phyloP scores from a whole-genome alignment of 1,284 basidiomycete genomes.

The Heimioporus punctisporus region DNA sequence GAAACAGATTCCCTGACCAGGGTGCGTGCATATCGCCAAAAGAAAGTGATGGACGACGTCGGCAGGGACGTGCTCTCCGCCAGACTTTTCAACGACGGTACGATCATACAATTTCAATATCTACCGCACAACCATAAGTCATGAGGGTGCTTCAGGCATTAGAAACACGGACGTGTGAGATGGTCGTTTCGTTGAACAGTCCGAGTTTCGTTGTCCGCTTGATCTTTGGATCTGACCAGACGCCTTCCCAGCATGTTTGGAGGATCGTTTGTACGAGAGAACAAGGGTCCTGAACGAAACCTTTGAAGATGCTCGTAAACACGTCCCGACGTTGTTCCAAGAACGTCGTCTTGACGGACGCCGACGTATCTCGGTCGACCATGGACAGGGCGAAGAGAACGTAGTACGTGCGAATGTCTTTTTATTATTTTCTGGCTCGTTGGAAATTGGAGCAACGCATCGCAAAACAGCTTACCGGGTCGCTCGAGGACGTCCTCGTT shows the following conservation, averaged over 20 bases:
- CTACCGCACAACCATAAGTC: constrained; percentile 34
- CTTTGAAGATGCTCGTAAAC: constrained; percentile 70
- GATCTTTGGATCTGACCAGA: constrained; percentile 73
- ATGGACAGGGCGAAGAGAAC: constrained; percentile 74
- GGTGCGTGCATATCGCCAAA: constrained; percentile 83
- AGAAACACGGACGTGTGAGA: constrained; percentile 54
- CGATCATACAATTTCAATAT: constrained; percentile 73
- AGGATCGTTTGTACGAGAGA: constrained; percentile 56
- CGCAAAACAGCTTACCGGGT: constrained; percentile 49
- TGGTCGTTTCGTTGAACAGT: constrained; percentile 63
- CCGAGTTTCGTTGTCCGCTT: constrained; percentile 69
- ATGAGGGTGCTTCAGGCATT: no score
- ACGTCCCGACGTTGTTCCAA: constrained; percentile 67
- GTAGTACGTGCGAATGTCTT: constrained; percentile 76
- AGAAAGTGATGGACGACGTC: constrained; percentile 90
- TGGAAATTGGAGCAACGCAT: no score
- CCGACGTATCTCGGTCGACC: constrained; percentile 46
- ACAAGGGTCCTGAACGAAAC: constrained; percentile 64
- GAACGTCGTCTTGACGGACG: constrained; percentile 60
- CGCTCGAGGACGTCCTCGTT: constrained; percentile 44
- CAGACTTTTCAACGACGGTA: constrained; percentile 47
- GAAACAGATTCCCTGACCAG: constrained; percentile 89
- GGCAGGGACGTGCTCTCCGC: constrained; percentile 64
- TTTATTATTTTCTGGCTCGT: no score
- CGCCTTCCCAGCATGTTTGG: constrained; percentile 54